Percentiles rank a stretch among this genome's conserved stretches.
phyloP scores from a whole-genome alignment of 2,329 filamentous ascomycete genomes.

The Beauveria rudraprayagi region DNA sequence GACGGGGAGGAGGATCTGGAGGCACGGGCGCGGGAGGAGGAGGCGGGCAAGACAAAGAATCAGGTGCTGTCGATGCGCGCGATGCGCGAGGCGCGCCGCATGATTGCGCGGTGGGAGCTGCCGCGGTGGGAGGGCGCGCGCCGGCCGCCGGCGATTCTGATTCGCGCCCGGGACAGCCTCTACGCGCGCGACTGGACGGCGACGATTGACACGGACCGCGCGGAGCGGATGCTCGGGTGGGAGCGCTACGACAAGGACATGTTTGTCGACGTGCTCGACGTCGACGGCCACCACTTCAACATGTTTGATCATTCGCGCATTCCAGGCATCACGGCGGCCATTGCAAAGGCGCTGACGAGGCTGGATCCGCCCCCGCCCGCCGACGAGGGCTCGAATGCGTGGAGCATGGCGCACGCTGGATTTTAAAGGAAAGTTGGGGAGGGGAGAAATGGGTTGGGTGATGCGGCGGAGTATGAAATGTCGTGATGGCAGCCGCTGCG shows the following conservation, averaged over 20 bases:
- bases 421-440: neutral
- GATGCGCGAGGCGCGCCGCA: slow-evolving; percentile 34
- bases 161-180: slow-evolving; percentile 36
- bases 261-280: slow-evolving; percentile 37
- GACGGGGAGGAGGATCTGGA: neutral
- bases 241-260: slow-evolving; percentile 35
- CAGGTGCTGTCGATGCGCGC: slow-evolving; percentile 28
- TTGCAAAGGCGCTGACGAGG: slow-evolving; percentile 13
- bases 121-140: slow-evolving; percentile 28
- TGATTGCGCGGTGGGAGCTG: slow-evolving; percentile 32
- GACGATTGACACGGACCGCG: slow-evolving; percentile 36
- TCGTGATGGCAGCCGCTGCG: too few relatives aligned
- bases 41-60: slow-evolving; percentile 27
- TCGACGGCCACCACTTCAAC: slow-evolving; percentile 45
- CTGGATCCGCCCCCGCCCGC: slow-evolving; percentile 4
- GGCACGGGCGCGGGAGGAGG: slow-evolving; percentile 13
- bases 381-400: neutral
- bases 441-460: too few relatives aligned
- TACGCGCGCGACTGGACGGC: slow-evolving; percentile 22
- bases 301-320: slow-evolving; percentile 31
- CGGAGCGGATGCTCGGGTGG: slow-evolving; percentile 40
- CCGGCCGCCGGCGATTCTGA: slow-evolving; percentile 35
- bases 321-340: slow-evolving; percentile 19
- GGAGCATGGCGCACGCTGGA: neutral
- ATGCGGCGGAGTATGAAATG: too few relatives aligned